These are phyloP conservation scores for Nemania serpens DNA, from an alignment of 2,329 filamentous ascomycete species.

Conservation along the genomic window DNA sequence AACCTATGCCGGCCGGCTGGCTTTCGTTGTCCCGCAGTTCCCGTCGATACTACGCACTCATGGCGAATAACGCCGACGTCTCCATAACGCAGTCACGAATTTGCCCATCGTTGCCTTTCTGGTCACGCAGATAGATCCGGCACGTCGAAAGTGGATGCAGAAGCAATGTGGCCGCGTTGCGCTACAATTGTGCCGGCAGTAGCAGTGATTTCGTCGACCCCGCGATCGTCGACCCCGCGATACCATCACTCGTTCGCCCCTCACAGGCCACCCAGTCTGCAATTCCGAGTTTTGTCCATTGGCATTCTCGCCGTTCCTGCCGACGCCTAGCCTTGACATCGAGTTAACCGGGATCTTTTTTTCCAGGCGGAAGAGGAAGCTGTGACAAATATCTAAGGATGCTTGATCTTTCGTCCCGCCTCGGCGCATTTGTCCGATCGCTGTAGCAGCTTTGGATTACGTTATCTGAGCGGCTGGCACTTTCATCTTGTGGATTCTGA, in stretches of 20 bases:
- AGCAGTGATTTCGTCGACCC: not conserved
- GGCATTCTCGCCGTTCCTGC: not conserved
- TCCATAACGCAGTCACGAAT: not conserved
- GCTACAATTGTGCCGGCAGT: not conserved
- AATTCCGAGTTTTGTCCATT: not conserved
- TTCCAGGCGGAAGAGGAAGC: not conserved
- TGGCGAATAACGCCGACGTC: not conserved
- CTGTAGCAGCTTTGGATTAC: not conserved
- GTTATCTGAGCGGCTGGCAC: not conserved
- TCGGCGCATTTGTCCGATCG: not conserved
- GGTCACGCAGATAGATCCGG: not conserved
- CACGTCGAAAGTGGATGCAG: not conserved
- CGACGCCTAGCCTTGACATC: not conserved
- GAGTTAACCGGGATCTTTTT: not conserved
- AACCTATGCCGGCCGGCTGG: not conserved
- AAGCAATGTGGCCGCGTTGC: conserved; percentile 7
- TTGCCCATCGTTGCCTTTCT: not conserved
- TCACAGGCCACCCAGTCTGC: not conserved
- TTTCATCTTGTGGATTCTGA: not conserved
- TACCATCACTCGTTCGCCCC: too few relatives aligned
- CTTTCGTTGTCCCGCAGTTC: not conserved
- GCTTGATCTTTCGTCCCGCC: conserved; percentile 19
- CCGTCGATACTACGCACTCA: not conserved
- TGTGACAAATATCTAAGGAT: conserved; percentile 14
- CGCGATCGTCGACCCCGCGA: conserved; percentile 2